These are phyloP conservation scores for Coemansia erecta DNA, from an alignment of 192 early-diverging fungal genomes.

Conservation along the genomic window DNA sequence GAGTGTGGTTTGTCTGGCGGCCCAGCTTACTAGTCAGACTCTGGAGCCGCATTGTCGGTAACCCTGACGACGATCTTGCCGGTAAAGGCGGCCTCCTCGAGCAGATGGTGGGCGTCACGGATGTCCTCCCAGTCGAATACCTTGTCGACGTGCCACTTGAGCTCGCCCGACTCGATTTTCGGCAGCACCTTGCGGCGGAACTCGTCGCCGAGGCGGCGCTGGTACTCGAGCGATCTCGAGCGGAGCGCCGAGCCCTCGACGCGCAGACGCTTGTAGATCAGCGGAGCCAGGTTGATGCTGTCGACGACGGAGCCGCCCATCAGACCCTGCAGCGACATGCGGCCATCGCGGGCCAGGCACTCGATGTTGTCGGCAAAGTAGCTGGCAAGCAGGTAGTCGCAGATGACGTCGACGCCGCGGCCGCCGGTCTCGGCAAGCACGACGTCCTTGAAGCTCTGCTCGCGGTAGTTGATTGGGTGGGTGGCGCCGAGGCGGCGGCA, in stretches of 20 bases:
- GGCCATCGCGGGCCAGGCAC: constrained; percentile 65
- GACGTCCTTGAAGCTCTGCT: constrained; percentile 58
- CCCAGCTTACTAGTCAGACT: background rate
- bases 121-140: constrained; percentile 70
- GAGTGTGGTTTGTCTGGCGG: too few relatives aligned
- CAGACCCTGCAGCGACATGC: constrained; percentile 70
- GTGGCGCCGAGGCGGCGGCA: constrained; percentile 69
- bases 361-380: constrained; percentile 56
- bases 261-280: constrained; percentile 65
- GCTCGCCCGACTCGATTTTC: constrained; percentile 44
- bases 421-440: constrained; percentile 57
- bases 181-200: constrained; percentile 58
- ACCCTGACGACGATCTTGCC: constrained; percentile 63
- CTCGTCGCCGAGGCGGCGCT: constrained; percentile 52
- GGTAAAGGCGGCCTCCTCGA: constrained; percentile 62
- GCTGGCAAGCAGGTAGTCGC: constrained; percentile 71
- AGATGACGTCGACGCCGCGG: constrained; percentile 68
- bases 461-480: constrained; percentile 75
- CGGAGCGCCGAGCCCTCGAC: constrained; percentile 73
- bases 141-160: constrained; percentile 58
- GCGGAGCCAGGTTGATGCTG: constrained; percentile 25
- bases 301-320: constrained; percentile 55
- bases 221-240: constrained; percentile 63
- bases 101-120: constrained; percentile 59
- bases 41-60: constrained; percentile 15